phyloP scores from a whole-genome alignment of 495 filamentous ascomycete genomes.

The Hypoxylon subgilvum region DNA sequence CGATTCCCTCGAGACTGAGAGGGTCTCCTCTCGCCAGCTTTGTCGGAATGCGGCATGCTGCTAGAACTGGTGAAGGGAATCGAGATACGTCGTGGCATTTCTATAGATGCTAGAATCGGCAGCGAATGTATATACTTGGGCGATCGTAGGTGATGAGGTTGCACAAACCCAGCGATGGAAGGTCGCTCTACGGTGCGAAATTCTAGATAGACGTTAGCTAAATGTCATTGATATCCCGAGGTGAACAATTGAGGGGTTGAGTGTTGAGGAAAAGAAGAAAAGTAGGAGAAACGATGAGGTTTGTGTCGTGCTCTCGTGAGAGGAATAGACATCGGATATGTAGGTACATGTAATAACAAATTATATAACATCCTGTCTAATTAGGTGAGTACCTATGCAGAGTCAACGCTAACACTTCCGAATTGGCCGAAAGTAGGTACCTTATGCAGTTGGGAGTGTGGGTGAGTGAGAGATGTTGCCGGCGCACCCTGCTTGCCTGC shows the following conservation, averaged over 20 bases:
- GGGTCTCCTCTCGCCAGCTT: conserved; percentile 54
- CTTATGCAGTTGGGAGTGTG: too few species aligned
- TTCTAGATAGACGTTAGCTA: conserved; percentile 17
- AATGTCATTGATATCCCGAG: background rate
- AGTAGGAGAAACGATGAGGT: background rate
- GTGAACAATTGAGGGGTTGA: background rate
- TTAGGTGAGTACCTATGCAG: too few species aligned
- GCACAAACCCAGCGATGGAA: conserved; percentile 3
- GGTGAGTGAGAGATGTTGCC: too few species aligned
- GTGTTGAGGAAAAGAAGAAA: background rate
- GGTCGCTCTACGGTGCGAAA: conserved; percentile 8
- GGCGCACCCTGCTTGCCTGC: too few species aligned
- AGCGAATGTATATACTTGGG: conserved; percentile 21
- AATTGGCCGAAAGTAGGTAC: too few species aligned
- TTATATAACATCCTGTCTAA: too few species aligned
- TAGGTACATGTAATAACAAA: background rate
- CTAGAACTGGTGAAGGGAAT: conserved; percentile 41
- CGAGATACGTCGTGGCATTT: conserved; percentile 61
- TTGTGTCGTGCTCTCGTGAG: too few species aligned
- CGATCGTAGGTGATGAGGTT: conserved; percentile 9
- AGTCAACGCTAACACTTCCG: too few species aligned
- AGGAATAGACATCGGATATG: too few species aligned
- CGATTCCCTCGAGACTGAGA: conserved; percentile 65
- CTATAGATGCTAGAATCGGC: conserved; percentile 18
- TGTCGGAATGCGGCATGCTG: conserved; percentile 46